These are phyloP conservation scores for Aspergillus oerlinghausenensis DNA, from an alignment of 2,329 filamentous ascomycete species.

Conservation along the genomic window DNA sequence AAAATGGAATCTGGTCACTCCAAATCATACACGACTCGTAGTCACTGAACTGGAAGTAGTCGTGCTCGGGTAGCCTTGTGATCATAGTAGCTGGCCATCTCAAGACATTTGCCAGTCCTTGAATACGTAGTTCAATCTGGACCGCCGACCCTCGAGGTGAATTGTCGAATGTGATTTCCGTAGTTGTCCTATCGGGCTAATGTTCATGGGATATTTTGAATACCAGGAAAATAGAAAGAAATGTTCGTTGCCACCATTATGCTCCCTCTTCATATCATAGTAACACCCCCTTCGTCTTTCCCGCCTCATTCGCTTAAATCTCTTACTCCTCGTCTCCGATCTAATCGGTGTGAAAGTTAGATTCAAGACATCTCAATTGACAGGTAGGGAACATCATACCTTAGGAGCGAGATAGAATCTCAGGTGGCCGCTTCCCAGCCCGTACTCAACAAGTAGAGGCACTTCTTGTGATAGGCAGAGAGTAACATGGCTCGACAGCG, in stretches of 20 bases:
- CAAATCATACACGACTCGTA: not conserved
- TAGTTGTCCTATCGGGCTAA: slow-evolving; percentile 1
- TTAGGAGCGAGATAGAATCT: slow-evolving; percentile 98
- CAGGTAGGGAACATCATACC: slow-evolving; percentile 51
- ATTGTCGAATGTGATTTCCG: slow-evolving; percentile 13
- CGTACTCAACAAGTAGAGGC: slow-evolving; percentile 91
- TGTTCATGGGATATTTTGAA: slow-evolving; percentile 21
- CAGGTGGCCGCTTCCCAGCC: slow-evolving; percentile 77
- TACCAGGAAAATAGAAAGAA: slow-evolving; percentile 18
- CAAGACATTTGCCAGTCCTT: not conserved
- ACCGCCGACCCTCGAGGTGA: not conserved
- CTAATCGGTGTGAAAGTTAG: slow-evolving; percentile 38
- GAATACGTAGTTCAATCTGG: not conserved
- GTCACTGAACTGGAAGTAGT: not conserved
- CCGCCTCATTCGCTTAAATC: slow-evolving; percentile 8
- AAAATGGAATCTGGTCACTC: slow-evolving; percentile 42
- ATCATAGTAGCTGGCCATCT: not conserved
- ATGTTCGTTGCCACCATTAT: slow-evolving; percentile 49
- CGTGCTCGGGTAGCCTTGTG: not conserved
- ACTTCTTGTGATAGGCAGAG: slow-evolving; percentile 95
- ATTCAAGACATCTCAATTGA: not conserved
- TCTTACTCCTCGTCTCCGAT: slow-evolving; percentile 56
- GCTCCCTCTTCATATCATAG: slow-evolving; percentile 25
- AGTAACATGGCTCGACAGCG: slow-evolving; percentile 75
- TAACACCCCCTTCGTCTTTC: slow-evolving; percentile 22